A percentile compares a stretch with the other conserved stretches of the same genome.
Evolutionary conservation across 805 yeast species (phyloP).

Genomic region (Metschnikowia vanudenii): DNA sequence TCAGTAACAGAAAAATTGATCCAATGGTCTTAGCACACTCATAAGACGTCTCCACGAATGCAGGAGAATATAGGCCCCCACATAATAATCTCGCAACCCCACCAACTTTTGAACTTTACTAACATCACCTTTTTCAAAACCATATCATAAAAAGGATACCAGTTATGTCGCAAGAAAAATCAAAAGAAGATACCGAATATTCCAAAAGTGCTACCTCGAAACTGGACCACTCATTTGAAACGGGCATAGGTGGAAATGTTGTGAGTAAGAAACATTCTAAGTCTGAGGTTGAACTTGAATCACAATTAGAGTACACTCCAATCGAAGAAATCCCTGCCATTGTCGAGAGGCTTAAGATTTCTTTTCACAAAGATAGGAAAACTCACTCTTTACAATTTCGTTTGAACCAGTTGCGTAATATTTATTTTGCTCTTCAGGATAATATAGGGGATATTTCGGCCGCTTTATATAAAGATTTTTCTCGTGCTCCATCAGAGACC

Average conservation of each 20-base stretch:
- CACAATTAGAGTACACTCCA: conserved; percentile 41
- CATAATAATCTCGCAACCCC: too few relatives aligned
- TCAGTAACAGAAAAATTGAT: too few relatives aligned
- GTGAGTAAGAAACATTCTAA: not conserved
- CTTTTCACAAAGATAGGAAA: conserved; percentile 46
- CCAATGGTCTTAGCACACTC: too few relatives aligned
- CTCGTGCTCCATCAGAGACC: conserved; percentile 64
- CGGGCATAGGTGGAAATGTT: not conserved
- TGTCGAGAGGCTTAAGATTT: conserved; percentile 40
- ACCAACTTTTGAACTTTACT: too few relatives aligned
- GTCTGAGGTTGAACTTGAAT: not conserved
- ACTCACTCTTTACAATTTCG: conserved; percentile 55
- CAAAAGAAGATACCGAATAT: not conserved
- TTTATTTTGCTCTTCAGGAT: conserved; percentile 64
- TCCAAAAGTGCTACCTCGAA: not conserved
- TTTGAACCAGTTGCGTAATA: conserved; percentile 59
- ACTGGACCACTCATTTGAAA: not conserved
- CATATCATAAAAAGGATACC: too few relatives aligned
- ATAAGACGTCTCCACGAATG: too few relatives aligned
- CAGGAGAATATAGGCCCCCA: too few relatives aligned
- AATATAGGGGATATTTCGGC: conserved; percentile 51
- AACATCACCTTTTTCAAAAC: too few relatives aligned
- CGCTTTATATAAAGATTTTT: conserved; percentile 67
- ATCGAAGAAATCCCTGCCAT: conserved; percentile 46
- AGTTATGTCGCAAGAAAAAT: not conserved